Evolutionary conservation across 225 moss, liverwort and hornwort species (phyloP).

Genomic region (Thuidium tamariscinum): DNA sequence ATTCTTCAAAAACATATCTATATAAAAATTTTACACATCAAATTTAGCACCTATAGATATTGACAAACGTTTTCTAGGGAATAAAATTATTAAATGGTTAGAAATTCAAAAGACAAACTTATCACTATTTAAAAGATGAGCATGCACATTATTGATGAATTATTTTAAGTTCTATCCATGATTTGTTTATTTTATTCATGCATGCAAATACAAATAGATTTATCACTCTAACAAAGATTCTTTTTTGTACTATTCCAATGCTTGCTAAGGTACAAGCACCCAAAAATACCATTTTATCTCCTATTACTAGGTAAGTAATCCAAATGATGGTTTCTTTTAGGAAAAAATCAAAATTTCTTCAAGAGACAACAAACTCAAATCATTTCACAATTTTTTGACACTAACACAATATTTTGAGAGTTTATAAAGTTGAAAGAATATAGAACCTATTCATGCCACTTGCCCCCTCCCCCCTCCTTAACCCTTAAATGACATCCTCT

Average conservation of each 20-base stretch:
- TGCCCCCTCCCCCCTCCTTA: too few relatives aligned
- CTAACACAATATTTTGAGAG: rapidly evolving
- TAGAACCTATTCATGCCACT: background rate
- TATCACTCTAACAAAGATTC: background rate
- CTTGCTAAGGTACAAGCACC: rapidly evolving
- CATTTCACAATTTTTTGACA: background rate
- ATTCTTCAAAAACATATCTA: background rate
- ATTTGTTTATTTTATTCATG: background rate
- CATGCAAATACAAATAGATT: background rate
- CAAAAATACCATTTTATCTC: background rate
- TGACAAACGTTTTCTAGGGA: background rate
- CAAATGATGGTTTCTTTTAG: too few relatives aligned
- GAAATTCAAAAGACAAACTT: rapidly evolving
- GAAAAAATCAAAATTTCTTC: background rate
- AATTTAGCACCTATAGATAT: rapidly evolving
- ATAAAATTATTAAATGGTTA: background rate
- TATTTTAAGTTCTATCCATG: background rate
- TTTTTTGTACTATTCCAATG: too few relatives aligned
- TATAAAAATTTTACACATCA: rapidly evolving
- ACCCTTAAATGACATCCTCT: too few relatives aligned
- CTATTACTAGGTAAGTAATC: rapidly evolving
- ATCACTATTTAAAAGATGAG: rapidly evolving
- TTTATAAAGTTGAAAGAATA: background rate
- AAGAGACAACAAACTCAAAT: background rate
- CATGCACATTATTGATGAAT: rapidly evolving